Percentiles rank a stretch among this genome's conserved stretches.
Evolutionary conservation across 2,329 filamentous ascomycete species (phyloP).

Genomic region (Clathrospora elynae): DNA sequence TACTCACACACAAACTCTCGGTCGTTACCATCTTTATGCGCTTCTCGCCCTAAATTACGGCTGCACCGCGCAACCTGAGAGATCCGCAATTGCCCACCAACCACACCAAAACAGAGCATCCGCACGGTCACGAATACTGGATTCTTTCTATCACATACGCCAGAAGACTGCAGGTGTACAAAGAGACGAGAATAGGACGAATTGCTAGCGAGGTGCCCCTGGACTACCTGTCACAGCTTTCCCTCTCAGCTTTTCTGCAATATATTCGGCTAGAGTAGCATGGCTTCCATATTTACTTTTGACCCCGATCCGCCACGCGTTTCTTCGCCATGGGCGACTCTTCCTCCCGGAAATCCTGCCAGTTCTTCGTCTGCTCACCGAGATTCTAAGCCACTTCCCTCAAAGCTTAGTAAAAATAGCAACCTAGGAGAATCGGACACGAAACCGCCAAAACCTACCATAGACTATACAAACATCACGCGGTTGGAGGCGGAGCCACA

Average conservation of each 20-base stretch:
- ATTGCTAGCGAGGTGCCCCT: too few relatives aligned
- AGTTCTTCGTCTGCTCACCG: slow-evolving; percentile 22
- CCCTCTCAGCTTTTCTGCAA: too few relatives aligned
- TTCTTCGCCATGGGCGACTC: slow-evolving; percentile 85
- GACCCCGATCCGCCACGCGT: slow-evolving; percentile 86
- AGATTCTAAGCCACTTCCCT: slow-evolving; percentile 22
- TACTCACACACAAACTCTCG: slow-evolving; percentile 58
- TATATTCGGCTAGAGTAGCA: slow-evolving; percentile 45
- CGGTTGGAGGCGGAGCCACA: slow-evolving; percentile 89
- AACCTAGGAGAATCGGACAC: slow-evolving; percentile 7
- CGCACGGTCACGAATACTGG: too few relatives aligned
- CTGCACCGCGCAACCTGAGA: slow-evolving; percentile 8
- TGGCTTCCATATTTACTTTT: slow-evolving; percentile 97
- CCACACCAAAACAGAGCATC: background rate
- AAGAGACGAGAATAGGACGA: too few relatives aligned
- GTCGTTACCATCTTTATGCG: slow-evolving; percentile 47
- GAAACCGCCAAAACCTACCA: slow-evolving; percentile 9
- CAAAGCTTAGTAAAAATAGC: slow-evolving; percentile 12
- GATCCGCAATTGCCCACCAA: slow-evolving; percentile 1
- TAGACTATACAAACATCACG: slow-evolving; percentile 58
- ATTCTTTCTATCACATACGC: too few relatives aligned
- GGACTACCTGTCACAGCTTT: too few relatives aligned
- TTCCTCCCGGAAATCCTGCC: slow-evolving; percentile 44
- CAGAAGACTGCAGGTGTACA: too few relatives aligned
- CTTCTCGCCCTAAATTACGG: slow-evolving; percentile 15